Percentiles rank a stretch among this genome's conserved stretches.
phyloP scores from a whole-genome alignment of 192 early-diverging fungal genomes.

The Entophlyctis luteolus region DNA sequence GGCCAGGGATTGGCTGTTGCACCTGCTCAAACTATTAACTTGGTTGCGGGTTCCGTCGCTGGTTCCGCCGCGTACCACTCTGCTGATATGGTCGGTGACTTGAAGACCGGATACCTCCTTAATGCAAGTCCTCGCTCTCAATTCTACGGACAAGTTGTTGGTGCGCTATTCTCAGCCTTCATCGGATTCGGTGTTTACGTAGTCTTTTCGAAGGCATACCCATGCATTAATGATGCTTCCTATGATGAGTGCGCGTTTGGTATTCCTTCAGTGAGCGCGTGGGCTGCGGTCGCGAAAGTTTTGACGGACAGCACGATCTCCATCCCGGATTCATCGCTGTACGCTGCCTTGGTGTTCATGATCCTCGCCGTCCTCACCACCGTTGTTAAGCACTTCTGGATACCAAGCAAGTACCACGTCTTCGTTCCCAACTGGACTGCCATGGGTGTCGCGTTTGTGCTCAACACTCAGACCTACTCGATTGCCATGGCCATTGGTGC shows the following conservation, averaged over 20 bases:
- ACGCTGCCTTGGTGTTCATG: slow-evolving; percentile 34
- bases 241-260: no score
- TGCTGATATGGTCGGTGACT: slow-evolving; percentile 74
- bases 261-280: no score
- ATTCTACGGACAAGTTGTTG: slow-evolving; percentile 79
- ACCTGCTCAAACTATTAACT: slow-evolving; percentile 57
- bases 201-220: slow-evolving; percentile 60
- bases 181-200: slow-evolving; percentile 56
- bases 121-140: slow-evolving; percentile 78
- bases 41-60: slow-evolving; percentile 75
- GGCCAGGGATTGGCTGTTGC: slow-evolving; percentile 48
- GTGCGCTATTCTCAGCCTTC: slow-evolving; percentile 63
- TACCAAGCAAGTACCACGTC: slow-evolving; percentile 48
- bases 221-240: no score
- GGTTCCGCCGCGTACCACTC: slow-evolving; percentile 65
- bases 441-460: slow-evolving; percentile 37
- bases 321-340: slow-evolving; percentile 38
- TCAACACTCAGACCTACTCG: slow-evolving; percentile 14
- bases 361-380: slow-evolving; percentile 45
- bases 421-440: slow-evolving; percentile 59
- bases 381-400: slow-evolving; percentile 38
- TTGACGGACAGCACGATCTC: slow-evolving; percentile 25
- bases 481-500: slow-evolving; percentile 34
- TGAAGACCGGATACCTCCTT: slow-evolving; percentile 83
- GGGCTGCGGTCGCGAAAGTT: slow-evolving; percentile 12